Evolutionary conservation across 2,329 filamentous ascomycete species (phyloP), one percentile per base, ranked within the genome.

Genomic region (Paraconiothyrium sp.): DNA sequence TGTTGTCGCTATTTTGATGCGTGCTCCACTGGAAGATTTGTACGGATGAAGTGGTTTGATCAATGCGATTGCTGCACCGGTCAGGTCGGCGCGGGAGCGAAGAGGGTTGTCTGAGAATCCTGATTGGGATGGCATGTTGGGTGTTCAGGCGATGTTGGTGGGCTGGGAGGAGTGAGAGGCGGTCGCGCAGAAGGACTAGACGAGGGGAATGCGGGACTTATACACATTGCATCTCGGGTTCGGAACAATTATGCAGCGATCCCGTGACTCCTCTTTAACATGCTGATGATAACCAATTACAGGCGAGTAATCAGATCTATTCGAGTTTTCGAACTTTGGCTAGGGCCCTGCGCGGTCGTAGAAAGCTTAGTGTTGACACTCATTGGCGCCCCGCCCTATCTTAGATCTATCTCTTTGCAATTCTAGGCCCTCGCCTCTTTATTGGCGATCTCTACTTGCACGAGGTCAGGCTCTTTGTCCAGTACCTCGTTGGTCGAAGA

Each of bases 21-120:
- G 62, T 2, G 67, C 67, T 20, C 54, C 44, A 3, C 50, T 13
- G 3, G 58, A n/a, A 3, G 65, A 67, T 51, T 67, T 66, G 51
- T 69, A 66, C 20, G 57, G 58, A 13, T 62, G 34, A 5, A 70
- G 59, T 1, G 65, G 63, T 35, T 60, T n/a, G 13, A 67, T 39
- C 11, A 70, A 50, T 1, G 66, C 56, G 3, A 63, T 14, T 9
- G 59, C 58, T 16, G 64, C 66, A 8, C 48, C 47, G 4, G 59
- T 48, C 3, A 67, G 37, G 48, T 70, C 66, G 2, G 44, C 13
- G 20, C 58, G 62, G 11, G 61, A 58, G 8, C 32, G 46, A 22
- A 70, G 61, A 1, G 49, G 35, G 35, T 70, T 68, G 22, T 68
- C 63, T n/a, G 66, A 70, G 41, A 68, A 70, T 1, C 60, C 62